These are phyloP conservation scores for Boletus tomentosulus DNA, from an alignment of 768 basidiomycete genomes.

Conservation along the genomic window DNA sequence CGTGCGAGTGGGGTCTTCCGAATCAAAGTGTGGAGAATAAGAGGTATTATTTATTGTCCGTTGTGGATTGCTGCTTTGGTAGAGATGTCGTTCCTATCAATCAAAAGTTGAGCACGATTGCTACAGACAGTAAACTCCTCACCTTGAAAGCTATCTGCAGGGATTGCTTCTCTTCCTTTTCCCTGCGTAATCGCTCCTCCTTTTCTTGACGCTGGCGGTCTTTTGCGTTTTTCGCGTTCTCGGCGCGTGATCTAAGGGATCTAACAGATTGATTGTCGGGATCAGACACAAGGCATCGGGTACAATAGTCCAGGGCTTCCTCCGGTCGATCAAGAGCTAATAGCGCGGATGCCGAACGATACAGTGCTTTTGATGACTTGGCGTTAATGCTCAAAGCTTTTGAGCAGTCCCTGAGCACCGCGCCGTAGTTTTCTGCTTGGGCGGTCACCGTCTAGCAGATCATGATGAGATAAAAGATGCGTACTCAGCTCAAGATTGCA, in stretches of 20 bases:
- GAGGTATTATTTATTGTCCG: constrained; percentile 45
- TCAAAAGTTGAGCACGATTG: constrained; percentile 2
- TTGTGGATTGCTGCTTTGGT: constrained; percentile 49
- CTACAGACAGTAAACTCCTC: constrained; percentile 21
- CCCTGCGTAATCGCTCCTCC: constrained; percentile 44
- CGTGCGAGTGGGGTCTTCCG: constrained; percentile 52
- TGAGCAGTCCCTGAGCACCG: constrained; percentile 82
- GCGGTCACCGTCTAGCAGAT: not conserved
- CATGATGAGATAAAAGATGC: constrained; percentile 20
- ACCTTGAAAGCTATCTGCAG: constrained; percentile 66
- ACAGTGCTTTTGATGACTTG: constrained; percentile 76
- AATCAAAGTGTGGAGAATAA: constrained; percentile 62
- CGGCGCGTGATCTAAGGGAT: constrained; percentile 44
- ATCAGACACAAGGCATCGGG: constrained; percentile 60
- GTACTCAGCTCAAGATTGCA: constrained; percentile 86
- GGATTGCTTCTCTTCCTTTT: constrained; percentile 48
- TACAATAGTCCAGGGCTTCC: constrained; percentile 82
- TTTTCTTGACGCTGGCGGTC: constrained; percentile 50
- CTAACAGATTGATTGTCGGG: constrained; percentile 51
- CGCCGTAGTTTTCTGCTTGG: constrained; percentile 76
- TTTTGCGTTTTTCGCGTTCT: constrained; percentile 44
- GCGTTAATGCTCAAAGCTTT: constrained; percentile 60
- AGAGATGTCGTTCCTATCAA: constrained; percentile 68
- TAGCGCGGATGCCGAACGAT: constrained; percentile 78
- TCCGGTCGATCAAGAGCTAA: constrained; percentile 67